Conservation (phyloP, 768 basidiomycete species). For the Phaeotremella fagi region DNA sequence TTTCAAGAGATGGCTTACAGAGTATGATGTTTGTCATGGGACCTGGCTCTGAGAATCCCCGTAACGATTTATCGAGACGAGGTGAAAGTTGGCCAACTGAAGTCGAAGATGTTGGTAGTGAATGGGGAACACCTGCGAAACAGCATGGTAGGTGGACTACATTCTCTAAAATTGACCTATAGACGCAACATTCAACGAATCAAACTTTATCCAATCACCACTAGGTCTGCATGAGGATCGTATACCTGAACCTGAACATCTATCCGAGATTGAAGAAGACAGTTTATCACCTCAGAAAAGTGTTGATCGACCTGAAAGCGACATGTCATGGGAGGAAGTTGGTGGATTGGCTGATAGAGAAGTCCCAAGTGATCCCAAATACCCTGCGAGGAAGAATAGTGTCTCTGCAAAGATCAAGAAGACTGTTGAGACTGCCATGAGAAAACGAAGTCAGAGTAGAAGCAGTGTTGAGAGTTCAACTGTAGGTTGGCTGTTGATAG, state of each 20-base stretch:
- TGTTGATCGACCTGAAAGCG: slow-evolving; percentile 19
- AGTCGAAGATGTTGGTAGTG: slow-evolving; percentile 29
- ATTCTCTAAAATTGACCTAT: background rate
- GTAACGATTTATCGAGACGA: slow-evolving; percentile 6
- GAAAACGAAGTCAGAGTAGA: slow-evolving; percentile 22
- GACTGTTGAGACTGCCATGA: slow-evolving; percentile 28
- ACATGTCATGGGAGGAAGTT: slow-evolving; percentile 46
- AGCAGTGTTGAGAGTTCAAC: background rate
- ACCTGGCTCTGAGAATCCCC: background rate
- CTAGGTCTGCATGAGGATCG: background rate
- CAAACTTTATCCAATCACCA: slow-evolving; percentile 4
- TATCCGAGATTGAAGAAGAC: slow-evolving; percentile 7
- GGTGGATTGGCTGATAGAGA: slow-evolving; percentile 32
- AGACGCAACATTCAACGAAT: slow-evolving; percentile 21
- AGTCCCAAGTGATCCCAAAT: slow-evolving; percentile 31
- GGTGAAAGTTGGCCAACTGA: slow-evolving; percentile 29
- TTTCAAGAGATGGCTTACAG: slow-evolving; percentile 24
- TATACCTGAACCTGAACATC: no score
- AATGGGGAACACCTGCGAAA: slow-evolving; percentile 41
- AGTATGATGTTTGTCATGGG: slow-evolving; percentile 42
- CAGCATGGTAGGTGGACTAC: slow-evolving; percentile 17
- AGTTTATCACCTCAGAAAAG: slow-evolving; percentile 13
- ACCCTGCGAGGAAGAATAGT: slow-evolving; percentile 36
- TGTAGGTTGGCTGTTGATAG: background rate
- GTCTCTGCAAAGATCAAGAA: slow-evolving; percentile 39